Base-by-base conservation (phyloP, 495 filamentous ascomycete species). In the Xylaria palmicola region DNA sequence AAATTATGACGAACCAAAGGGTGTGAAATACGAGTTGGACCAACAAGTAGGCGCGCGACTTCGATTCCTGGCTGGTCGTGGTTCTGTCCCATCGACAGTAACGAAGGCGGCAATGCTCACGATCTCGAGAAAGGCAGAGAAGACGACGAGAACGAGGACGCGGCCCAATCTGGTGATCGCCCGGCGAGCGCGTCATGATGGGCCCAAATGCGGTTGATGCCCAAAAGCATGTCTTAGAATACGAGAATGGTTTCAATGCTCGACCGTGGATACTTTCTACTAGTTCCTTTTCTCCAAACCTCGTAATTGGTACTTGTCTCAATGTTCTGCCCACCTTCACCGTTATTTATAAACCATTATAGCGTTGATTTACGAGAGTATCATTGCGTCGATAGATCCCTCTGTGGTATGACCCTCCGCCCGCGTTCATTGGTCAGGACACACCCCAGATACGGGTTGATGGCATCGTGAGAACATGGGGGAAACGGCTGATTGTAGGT, bases 211-310 rank as follows among this genome's bases (percentile, higher is more conserved):
- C n/a, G n/a, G n/a, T n/a, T n/a, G n/a, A n/a, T n/a, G n/a, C n/a
- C n/a, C n/a, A n/a, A n/a, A 32, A 51, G 48, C n/a, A 51, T 4
- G 48, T 51, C 48, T 51, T 17, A 34, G 48, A 51, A 51, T 51
- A 51, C 48, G 48, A 51, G 48, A 22, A 1, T 19, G 27, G 26
- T 34, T 17, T 27, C 34, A n/a, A 34, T 29, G 34, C 17, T n/a
- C 13, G 27, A 51, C 48, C 0, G 26, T 51, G 7, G 6, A n/a
- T n/a, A n/a, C n/a, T n/a, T n/a, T n/a, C n/a, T n/a, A n/a, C n/a
- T n/a, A n/a, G n/a, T n/a, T n/a, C n/a, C n/a, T n/a, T n/a, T n/a
- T n/a, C n/a, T n/a, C n/a, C n/a, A n/a, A n/a, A n/a, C n/a, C n/a
- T n/a, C n/a, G n/a, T n/a, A n/a, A n/a, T n/a, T n/a, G n/a, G n/a